Evolutionary conservation across 1,139 yeast species (phyloP).

Genomic region (Magnusiomyces clavatus): DNA sequence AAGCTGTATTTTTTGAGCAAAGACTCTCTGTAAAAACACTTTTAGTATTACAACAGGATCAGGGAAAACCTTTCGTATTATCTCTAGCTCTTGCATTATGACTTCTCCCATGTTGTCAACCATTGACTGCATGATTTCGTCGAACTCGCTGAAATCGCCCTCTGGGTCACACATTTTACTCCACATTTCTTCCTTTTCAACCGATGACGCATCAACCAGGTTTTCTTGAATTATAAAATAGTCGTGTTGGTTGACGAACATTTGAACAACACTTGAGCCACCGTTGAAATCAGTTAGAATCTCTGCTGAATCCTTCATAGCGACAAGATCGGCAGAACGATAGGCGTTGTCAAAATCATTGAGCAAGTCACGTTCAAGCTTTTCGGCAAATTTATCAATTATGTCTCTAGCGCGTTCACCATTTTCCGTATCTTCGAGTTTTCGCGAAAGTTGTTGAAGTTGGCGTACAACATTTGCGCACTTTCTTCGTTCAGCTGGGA

Average conservation of each 20-base stretch:
- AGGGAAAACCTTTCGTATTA: constrained; percentile 66
- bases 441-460: constrained; percentile 54
- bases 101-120: constrained; percentile 39
- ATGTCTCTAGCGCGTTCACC: constrained; percentile 39
- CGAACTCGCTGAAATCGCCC: constrained; percentile 34
- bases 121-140: constrained; percentile 34
- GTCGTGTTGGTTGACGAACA: constrained; percentile 76
- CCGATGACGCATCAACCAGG: constrained; percentile 31
- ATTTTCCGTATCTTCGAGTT: constrained; percentile 38
- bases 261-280: constrained; percentile 73
- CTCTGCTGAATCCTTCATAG: constrained; percentile 71
- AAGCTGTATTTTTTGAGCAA: constrained; percentile 65
- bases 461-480: constrained; percentile 68
- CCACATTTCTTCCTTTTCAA: constrained; percentile 39
- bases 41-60: constrained; percentile 59
- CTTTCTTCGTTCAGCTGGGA: constrained; percentile 46
- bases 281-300: constrained; percentile 79
- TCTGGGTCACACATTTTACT: constrained; percentile 41
- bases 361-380: constrained; percentile 55
- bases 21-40: constrained; percentile 66
- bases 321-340: constrained; percentile 50
- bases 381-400: constrained; percentile 67
- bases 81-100: constrained; percentile 62
- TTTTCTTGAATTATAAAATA: constrained; percentile 51
- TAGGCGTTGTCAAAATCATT: constrained; percentile 36